Evolutionary conservation across 345 rosid genomes (phyloP).

Genomic region (Eucalyptus tenuipes): DNA sequence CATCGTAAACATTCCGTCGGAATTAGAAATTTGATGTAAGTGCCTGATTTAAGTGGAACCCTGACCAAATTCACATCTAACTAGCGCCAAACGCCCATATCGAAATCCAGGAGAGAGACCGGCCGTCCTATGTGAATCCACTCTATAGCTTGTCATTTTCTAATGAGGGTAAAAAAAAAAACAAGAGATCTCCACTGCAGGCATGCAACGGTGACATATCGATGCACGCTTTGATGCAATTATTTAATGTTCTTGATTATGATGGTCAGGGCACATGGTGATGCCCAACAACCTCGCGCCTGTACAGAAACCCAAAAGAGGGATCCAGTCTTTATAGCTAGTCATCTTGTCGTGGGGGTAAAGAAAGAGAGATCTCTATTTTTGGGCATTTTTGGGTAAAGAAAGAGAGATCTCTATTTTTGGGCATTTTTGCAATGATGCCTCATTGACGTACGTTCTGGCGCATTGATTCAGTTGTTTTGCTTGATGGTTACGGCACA

Average conservation of each 20-base stretch:
- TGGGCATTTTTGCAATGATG: not conserved
- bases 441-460: not conserved
- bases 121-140: not conserved
- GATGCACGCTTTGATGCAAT: not conserved
- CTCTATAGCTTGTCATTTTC: not conserved
- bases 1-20: not conserved
- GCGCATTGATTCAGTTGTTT: not conserved
- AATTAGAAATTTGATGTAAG: not conserved
- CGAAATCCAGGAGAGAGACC: not conserved
- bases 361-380: not conserved
- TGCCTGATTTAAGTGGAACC: not conserved
- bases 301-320: not conserved
- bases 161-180: not conserved
- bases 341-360: not conserved
- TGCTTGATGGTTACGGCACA: not conserved
- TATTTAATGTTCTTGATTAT: not conserved
- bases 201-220: not conserved
- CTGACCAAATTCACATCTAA: not conserved
- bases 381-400: not conserved
- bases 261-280: not conserved
- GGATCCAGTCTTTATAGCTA: not conserved
- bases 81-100: not conserved
- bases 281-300: not conserved
- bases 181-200: not conserved
- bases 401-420: not conserved